Conservation (phyloP, 805 yeast genomes). For the Kuraishia hungarica region DNA sequence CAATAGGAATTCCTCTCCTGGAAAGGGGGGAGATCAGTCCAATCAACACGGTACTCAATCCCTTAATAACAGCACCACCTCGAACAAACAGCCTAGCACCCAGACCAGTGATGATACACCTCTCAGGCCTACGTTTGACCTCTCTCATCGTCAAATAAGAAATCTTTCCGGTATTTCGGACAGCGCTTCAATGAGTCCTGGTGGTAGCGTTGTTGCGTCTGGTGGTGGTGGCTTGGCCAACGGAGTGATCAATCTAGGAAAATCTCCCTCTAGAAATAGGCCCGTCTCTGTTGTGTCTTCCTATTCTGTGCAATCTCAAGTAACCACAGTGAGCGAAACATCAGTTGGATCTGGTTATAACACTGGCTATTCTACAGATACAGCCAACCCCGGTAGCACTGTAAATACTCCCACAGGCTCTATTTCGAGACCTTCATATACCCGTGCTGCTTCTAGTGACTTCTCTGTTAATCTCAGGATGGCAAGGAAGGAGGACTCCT, state of each 20-base stretch:
- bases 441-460: constrained; percentile 24
- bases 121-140: neutral
- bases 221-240: neutral
- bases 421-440: constrained; percentile 13
- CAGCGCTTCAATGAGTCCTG: neutral
- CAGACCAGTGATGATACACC: neutral
- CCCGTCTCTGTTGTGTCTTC: constrained; percentile 47
- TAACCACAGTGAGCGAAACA: constrained; percentile 40
- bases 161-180: neutral
- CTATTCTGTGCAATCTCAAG: constrained; percentile 35
- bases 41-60: neutral
- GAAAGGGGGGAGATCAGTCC: neutral
- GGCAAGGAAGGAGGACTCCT: constrained; percentile 3
- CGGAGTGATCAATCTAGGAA: neutral
- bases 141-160: neutral
- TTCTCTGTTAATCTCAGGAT: constrained; percentile 16
- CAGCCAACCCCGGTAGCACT: neutral
- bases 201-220: neutral
- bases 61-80: neutral
- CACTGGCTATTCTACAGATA: constrained; percentile 27
- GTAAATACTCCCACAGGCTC: constrained; percentile 1
- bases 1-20: neutral
- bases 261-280: constrained; percentile 12
- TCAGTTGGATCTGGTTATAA: constrained; percentile 34
- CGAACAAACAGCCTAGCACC: neutral